Conservation (phyloP, 805 yeast genomes). For the Candida argentea region DNA sequence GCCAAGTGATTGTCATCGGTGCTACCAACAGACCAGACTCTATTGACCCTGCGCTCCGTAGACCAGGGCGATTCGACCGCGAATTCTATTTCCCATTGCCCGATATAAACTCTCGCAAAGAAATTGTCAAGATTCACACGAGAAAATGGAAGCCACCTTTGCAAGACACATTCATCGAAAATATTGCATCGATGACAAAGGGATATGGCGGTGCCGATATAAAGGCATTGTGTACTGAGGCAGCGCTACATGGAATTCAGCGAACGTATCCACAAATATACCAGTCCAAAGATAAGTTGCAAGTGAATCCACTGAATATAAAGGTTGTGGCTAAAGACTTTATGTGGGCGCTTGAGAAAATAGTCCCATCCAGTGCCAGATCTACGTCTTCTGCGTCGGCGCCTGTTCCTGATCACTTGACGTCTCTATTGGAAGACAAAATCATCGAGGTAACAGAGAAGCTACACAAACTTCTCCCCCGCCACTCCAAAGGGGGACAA, state of each 20-base stretch:
- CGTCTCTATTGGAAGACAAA: conserved; percentile 49
- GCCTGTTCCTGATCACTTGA: conserved; percentile 68
- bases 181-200: conserved; percentile 72
- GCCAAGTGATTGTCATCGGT: conserved; percentile 96
- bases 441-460: conserved; percentile 35
- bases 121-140: conserved; percentile 79
- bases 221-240: conserved; percentile 89
- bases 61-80: conserved; percentile 96
- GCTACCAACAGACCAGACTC: conserved; percentile 98
- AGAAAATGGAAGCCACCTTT: conserved; percentile 79
- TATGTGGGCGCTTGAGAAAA: conserved; percentile 72
- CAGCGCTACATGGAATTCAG: conserved; percentile 87
- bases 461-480: conserved; percentile 55
- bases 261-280: conserved; percentile 91
- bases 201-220: conserved; percentile 98
- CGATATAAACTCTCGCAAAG: conserved; percentile 64
- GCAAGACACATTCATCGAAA: conserved; percentile 43
- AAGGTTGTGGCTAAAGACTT: conserved; percentile 76
- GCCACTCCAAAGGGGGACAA: conserved; percentile 22
- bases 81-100: conserved; percentile 96
- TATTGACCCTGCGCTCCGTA: conserved; percentile 92
- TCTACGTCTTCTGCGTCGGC: conserved; percentile 64
- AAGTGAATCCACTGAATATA: conserved; percentile 62
- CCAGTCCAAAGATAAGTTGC: conserved; percentile 57
- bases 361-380: conserved; percentile 87